phyloP scores from a whole-genome alignment of 768 basidiomycete species.

The Tulasnella sp. region DNA sequence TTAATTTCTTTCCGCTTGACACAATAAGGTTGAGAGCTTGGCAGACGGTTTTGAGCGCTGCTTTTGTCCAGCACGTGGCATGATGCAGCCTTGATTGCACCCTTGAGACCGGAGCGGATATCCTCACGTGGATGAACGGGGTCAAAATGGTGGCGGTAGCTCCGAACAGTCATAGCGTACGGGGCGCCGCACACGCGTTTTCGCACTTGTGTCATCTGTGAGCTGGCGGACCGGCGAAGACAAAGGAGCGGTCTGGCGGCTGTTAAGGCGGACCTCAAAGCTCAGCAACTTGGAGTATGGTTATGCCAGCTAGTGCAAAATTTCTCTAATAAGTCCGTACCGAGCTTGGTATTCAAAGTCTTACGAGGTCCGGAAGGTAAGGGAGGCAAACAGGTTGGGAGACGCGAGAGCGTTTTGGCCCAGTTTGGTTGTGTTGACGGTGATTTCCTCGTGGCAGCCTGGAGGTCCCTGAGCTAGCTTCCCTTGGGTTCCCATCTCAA shows the following conservation, averaged over 20 bases:
- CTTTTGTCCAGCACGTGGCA: too few species aligned
- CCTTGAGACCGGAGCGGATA: too few species aligned
- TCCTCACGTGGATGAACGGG: too few species aligned
- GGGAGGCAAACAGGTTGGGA: neutral
- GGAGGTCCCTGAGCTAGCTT: neutral
- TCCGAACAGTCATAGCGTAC: neutral
- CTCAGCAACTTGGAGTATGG: neutral
- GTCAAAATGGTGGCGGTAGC: too few species aligned
- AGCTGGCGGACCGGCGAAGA: slow-evolving; percentile 1
- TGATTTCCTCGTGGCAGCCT: slow-evolving; percentile 2
- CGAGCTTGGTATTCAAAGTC: too few species aligned
- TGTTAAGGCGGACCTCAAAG: neutral
- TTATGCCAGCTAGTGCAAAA: too few species aligned
- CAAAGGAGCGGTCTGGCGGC: neutral
- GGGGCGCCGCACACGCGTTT: neutral
- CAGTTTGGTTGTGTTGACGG: neutral
- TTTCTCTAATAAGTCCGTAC: too few species aligned
- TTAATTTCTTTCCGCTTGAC: too few species aligned
- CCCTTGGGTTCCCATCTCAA: slow-evolving; percentile 6
- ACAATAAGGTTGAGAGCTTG: too few species aligned
- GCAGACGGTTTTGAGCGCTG: too few species aligned
- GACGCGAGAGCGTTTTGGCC: neutral
- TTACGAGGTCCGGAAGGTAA: neutral
- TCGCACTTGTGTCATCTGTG: neutral
- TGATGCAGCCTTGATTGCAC: too few species aligned